A percentile compares a stretch with the other conserved stretches of the same genome.
These are phyloP conservation scores for Globisporangium echinulatum DNA, from an alignment of 352 stramenopile genomes.

Conservation along the genomic window DNA sequence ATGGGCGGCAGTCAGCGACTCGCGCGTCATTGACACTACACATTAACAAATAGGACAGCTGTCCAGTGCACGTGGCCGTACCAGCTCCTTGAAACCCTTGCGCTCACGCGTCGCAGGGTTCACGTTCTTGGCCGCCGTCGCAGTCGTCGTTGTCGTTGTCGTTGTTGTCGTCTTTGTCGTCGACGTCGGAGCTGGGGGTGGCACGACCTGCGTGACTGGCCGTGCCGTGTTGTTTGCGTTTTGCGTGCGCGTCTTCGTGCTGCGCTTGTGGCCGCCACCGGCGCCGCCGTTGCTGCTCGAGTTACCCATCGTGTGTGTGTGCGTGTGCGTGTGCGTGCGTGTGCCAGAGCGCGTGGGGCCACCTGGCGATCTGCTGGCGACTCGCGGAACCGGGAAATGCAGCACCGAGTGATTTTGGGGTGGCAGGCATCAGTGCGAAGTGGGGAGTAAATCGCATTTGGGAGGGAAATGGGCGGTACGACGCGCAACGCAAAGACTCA, in stretches of 20 bases:
- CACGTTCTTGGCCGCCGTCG: conserved; percentile 15
- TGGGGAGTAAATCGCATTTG: too few relatives aligned
- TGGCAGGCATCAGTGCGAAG: too few relatives aligned
- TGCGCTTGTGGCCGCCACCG: conserved; percentile 10
- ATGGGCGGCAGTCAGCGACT: too few relatives aligned
- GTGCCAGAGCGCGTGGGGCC: not conserved
- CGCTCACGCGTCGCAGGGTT: conserved; percentile 46
- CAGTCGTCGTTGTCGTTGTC: conserved; percentile 14
- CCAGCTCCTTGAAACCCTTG: conserved; percentile 68
- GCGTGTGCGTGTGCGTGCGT: not conserved
- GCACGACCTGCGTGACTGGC: conserved; percentile 1
- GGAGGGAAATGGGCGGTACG: too few relatives aligned
- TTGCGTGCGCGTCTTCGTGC: conserved; percentile 29
- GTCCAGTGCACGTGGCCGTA: conserved; percentile 11
- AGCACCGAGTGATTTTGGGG: too few relatives aligned
- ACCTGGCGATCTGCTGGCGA: not conserved
- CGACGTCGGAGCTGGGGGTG: conserved; percentile 7
- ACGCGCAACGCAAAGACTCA: too few relatives aligned
- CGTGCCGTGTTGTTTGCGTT: conserved; percentile 27
- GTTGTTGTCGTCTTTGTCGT: conserved; percentile 10
- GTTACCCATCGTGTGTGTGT: conserved; percentile 46
- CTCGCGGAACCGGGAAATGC: not conserved
- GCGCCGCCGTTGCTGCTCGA: conserved; percentile 44
- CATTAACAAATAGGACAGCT: too few relatives aligned
- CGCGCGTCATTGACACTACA: too few relatives aligned